phyloP scores from a whole-genome alignment of 2,329 filamentous ascomycete genomes.

The Teratosphaeria zuluensis region DNA sequence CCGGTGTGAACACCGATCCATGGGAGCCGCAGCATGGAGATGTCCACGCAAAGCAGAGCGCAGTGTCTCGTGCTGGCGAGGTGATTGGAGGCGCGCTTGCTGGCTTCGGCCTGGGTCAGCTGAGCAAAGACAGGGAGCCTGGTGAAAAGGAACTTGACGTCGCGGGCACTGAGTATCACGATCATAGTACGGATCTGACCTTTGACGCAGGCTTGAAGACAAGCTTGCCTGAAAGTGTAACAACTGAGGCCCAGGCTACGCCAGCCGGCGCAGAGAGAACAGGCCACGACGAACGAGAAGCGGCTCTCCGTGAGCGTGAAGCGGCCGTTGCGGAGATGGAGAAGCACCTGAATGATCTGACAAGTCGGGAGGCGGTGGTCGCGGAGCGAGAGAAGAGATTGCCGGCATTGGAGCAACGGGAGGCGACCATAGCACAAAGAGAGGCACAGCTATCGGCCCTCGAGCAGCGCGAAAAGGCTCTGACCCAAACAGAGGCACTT shows the following conservation, averaged over 20 bases:
- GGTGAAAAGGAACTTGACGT: neutral
- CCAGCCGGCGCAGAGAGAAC: neutral
- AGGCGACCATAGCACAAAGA: neutral
- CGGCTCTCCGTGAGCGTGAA: neutral
- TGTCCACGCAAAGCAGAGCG: neutral
- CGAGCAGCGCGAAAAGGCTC: neutral
- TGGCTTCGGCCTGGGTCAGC: constrained; percentile 22
- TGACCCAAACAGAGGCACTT: neutral
- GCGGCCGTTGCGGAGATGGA: neutral
- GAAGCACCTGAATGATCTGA: neutral
- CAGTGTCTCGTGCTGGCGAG: constrained; percentile 8
- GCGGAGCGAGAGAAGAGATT: neutral
- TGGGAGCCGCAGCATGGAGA: neutral
- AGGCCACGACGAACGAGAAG: neutral
- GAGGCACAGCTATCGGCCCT: neutral
- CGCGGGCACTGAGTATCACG: neutral
- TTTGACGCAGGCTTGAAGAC: neutral
- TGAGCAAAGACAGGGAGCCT: neutral
- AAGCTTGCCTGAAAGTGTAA: neutral
- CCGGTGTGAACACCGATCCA: constrained; percentile 51
- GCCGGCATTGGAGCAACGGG: neutral
- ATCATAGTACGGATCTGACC: neutral
- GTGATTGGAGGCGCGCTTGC: constrained; percentile 25
- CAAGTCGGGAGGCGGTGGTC: neutral
- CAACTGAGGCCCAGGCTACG: neutral